Base-by-base conservation (phyloP, 768 basidiomycete genomes). In the Tricholoma sp. region DNA sequence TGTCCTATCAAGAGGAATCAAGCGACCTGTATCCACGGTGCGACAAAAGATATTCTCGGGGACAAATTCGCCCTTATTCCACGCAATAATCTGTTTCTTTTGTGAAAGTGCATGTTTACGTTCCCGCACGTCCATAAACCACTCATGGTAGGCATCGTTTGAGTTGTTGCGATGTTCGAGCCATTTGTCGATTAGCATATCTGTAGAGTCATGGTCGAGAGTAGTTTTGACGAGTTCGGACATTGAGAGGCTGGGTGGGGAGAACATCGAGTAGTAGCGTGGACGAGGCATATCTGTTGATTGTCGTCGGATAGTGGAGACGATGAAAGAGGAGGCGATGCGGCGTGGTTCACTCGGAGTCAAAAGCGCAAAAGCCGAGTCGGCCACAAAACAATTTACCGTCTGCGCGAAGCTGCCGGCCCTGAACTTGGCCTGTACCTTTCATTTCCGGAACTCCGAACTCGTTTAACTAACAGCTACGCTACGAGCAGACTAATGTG, bases 111-210 rank as follows among this genome's bases (percentile, higher is more conserved):
- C 78, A 60, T 87, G 82, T 63, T 80, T 84, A 54, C 85, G 79
- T 64, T 88, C 85, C 52, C 88, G 77, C 10, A 88, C 80, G 56
- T 81, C 82, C 60, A 77, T 77, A 63, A 90, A 90, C 88, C 88
- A 90, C 54, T 88, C 86, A 69, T 82, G 81, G 67, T 89, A 89
- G 47, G 83, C 79, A 73, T 88, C 85, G 60, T 86, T 83, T 10
- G 74, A 75, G 52, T 67, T 68, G 45, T 74, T 76, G 64, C 82
- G 81, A 66, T 89, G 86, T 66, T 89, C 86, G 46, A 90, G 84
- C 88, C 88, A 90, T 69, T 85, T 87, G 77, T 90, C 86, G 72
- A 90, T 89, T 63, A 90, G 83, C 74, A 83, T 78, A 73, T 88
- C 86, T 1, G 88, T 88, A 16, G 84, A 79, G 62, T 88, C 84